These are phyloP conservation scores for Nicotiana obtusifolia DNA, from an alignment of 257 asterid species.

Conservation along the genomic window DNA sequence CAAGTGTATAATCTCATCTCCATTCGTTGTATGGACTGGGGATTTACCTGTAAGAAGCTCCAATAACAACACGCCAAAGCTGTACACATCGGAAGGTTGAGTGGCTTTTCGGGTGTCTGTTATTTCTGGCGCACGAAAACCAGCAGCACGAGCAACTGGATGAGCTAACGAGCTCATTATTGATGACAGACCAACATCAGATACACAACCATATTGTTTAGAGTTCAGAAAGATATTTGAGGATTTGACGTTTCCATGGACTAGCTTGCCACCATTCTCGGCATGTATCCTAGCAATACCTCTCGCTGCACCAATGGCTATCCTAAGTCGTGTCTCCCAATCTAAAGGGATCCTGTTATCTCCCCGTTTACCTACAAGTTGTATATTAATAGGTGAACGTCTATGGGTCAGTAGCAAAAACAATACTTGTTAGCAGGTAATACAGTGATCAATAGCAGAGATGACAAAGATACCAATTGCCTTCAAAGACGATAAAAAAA, in stretches of 20 bases:
- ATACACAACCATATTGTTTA: constrained; percentile 53
- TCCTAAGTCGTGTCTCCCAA: constrained; percentile 67
- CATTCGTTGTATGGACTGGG: constrained; percentile 54
- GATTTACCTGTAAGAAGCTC: constrained; percentile 73
- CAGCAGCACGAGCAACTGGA: constrained; percentile 66
- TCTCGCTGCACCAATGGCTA: constrained; percentile 69
- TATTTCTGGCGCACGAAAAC: constrained; percentile 79
- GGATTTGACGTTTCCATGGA: constrained; percentile 73
- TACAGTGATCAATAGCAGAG: constrained; percentile 4
- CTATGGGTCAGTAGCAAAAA: background rate
- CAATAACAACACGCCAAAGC: constrained; percentile 67
- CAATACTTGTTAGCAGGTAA: constrained; percentile 10
- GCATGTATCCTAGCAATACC: constrained; percentile 64
- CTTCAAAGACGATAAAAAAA: background rate
- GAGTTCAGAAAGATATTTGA: constrained; percentile 67
- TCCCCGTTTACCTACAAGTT: constrained; percentile 50
- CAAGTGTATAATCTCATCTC: constrained; percentile 59
- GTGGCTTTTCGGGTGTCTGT: constrained; percentile 60
- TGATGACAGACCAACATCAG: constrained; percentile 65
- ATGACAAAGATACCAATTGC: background rate
- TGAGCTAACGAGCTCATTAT: constrained; percentile 60
- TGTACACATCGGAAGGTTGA: constrained; percentile 67
- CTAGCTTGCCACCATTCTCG: constrained; percentile 59
- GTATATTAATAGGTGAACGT: background rate
- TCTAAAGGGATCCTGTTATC: constrained; percentile 43